Base-by-base conservation (phyloP, 768 basidiomycete genomes). In the Dioszegia crocea region DNA sequence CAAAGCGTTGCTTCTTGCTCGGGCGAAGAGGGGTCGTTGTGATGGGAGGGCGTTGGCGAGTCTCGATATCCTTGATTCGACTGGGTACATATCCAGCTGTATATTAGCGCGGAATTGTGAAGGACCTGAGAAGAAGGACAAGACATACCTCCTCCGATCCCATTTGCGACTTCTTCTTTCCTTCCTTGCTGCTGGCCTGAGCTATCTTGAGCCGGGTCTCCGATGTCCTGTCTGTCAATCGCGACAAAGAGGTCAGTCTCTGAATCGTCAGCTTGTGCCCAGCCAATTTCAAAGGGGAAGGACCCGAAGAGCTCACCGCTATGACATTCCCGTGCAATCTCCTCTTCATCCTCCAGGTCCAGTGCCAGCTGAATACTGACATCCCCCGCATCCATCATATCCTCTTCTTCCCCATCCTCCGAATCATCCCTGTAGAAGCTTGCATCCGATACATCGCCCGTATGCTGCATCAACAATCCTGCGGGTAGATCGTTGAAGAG, bases 1-100 rank as follows among this genome's bases (percentile, higher is more conserved):
- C 26, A 17, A 46, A 27, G 26, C 33, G 33, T 33, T 51, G 49
- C 16, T 51, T 36, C 21, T 51, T 51, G 6, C 11, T 19, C 21
- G 49, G 33, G 8, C 23, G 49, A 8, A 24, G 30, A 14, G 19
- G 16, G 6, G 33, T n/a, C n/a, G 31, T 8, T 33, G 11, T n/a
- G 19, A 21, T 9, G 21, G 36, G 12, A 8, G 9, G 16, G 4
- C 23, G 36, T 23, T 51, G 49, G 19, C 45, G 45, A 33, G 49
- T 36, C 31, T 51, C 49, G 49, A 51, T 51, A 33, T n/a, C 49
- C 36, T 51, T 36, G 30, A 51, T 38, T 17, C 49, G 49, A 21
- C 36, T 39, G 9, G 49, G 49, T 4, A 51, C 49, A 39, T 51
- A 36, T 4, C 49, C 49, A 39, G 30, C 49, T 51, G 36, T 21